A percentile compares a stretch with the other conserved stretches of the same genome.
Conservation (phyloP, 768 basidiomycete species). For the Leccinum disarticulatum region DNA sequence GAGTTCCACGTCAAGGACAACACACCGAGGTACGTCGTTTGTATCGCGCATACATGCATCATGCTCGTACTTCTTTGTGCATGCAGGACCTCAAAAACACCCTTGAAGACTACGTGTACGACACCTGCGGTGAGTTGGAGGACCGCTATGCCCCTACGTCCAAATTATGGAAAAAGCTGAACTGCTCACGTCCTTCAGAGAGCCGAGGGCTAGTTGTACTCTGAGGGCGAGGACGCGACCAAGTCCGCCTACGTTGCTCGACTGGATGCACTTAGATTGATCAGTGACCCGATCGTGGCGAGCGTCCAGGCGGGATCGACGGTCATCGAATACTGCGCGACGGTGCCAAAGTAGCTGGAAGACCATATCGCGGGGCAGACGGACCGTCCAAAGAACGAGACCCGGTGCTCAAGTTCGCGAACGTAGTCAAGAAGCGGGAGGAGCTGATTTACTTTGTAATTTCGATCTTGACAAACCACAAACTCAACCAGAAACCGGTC, state of each 20-base stretch:
- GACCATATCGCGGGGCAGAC: conserved; percentile 86
- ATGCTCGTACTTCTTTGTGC: background rate
- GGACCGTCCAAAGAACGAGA: conserved; percentile 90
- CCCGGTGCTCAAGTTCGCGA: conserved; percentile 74
- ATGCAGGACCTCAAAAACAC: conserved; percentile 94
- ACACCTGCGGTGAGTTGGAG: conserved; percentile 89
- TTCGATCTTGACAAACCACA: conserved; percentile 87
- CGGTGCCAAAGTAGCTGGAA: conserved; percentile 92
- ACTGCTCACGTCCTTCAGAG: conserved; percentile 68
- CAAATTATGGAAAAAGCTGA: conserved; percentile 62
- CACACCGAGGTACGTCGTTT: conserved; percentile 82
- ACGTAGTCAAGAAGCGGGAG: conserved; percentile 89
- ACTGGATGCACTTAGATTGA: conserved; percentile 77
- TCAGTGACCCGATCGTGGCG: conserved; percentile 83
- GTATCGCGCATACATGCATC: conserved; percentile 4
- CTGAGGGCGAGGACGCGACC: conserved; percentile 90
- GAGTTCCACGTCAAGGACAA: conserved; percentile 91
- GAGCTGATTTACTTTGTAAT: conserved; percentile 88
- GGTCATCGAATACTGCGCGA: conserved; percentile 90
- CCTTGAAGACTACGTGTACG: conserved; percentile 98
- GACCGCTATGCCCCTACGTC: conserved; percentile 81
- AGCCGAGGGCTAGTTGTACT: conserved; percentile 96
- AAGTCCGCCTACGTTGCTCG: conserved; percentile 92
- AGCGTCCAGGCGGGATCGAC: conserved; percentile 68
- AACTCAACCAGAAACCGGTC: conserved; percentile 68